Conservation (phyloP, 768 basidiomycete species). For the Naematelia aurantialba region DNA sequence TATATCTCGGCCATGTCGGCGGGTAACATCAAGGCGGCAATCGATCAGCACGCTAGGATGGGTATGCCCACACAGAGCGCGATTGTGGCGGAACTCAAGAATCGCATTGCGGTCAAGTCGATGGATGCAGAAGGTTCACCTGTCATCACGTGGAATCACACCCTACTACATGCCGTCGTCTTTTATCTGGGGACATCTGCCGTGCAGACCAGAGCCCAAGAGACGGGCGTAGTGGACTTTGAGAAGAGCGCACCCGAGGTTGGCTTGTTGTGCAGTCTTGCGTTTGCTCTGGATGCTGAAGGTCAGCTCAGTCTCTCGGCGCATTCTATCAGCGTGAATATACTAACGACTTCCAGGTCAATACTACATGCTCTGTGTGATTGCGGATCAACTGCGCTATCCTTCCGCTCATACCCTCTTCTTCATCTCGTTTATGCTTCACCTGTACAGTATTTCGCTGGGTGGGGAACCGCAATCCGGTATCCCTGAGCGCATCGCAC, state of each 20-base stretch:
- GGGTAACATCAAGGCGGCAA: constrained; percentile 69
- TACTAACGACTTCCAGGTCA: constrained; percentile 62
- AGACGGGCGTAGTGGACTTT: constrained; percentile 77
- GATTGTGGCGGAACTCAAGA: constrained; percentile 71
- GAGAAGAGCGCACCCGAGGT: constrained; percentile 78
- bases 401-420: constrained; percentile 98
- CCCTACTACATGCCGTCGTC: constrained; percentile 87
- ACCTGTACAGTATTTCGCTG: constrained; percentile 62
- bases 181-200: constrained; percentile 95
- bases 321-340: constrained; percentile 6
- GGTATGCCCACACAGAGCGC: constrained; percentile 52
- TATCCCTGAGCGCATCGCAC: constrained; percentile 59
- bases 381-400: constrained; percentile 91
- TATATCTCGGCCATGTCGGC: constrained; percentile 77
- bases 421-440: constrained; percentile 86
- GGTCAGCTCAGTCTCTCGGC: constrained; percentile 56
- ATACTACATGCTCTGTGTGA: constrained; percentile 88
- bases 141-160: constrained; percentile 71
- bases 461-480: constrained; percentile 41
- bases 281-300: constrained; percentile 81
- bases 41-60: constrained; percentile 79
- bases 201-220: constrained; percentile 79
- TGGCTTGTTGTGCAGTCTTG: constrained; percentile 74
- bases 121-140: constrained; percentile 46
- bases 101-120: constrained; percentile 62